These are phyloP conservation scores for Saturnispora diversa DNA, from an alignment of 805 yeast genomes.

Conservation along the genomic window DNA sequence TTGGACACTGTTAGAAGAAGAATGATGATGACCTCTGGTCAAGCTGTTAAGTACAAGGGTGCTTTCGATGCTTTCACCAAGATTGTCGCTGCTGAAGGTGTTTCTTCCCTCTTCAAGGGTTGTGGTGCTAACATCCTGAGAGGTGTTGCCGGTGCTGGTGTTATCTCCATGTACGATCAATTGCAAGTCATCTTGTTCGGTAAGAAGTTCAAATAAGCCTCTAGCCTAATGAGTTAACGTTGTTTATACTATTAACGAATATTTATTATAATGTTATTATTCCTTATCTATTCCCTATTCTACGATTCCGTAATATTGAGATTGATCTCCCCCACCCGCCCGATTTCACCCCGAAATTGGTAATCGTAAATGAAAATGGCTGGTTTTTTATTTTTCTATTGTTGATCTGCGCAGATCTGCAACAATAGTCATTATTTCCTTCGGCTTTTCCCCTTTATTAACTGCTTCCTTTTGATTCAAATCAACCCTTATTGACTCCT, in stretches of 20 bases:
- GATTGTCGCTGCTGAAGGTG: slow-evolving; percentile 96
- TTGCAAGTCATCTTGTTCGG: slow-evolving; percentile 91
- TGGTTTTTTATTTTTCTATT: too few species aligned
- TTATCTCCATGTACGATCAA: slow-evolving; percentile 95
- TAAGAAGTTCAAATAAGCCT: slow-evolving; percentile 73
- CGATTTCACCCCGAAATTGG: too few species aligned
- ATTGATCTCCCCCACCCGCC: background rate
- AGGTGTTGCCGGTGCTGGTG: slow-evolving; percentile 99
- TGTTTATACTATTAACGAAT: slow-evolving; percentile 13
- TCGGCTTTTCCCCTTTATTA: too few species aligned
- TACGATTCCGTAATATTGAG: background rate
- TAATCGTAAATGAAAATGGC: too few species aligned
- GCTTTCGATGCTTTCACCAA: slow-evolving; percentile 87
- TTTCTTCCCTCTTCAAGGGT: slow-evolving; percentile 91
- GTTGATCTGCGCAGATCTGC: too few species aligned
- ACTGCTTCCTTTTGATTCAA: too few species aligned
- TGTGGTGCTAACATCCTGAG: slow-evolving; percentile 99
- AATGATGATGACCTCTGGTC: slow-evolving; percentile 99
- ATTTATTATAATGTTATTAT: slow-evolving; percentile 7
- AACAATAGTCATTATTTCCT: too few species aligned
- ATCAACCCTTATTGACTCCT: background rate
- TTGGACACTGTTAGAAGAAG: slow-evolving; percentile 99
- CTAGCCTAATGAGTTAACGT: slow-evolving; percentile 11
- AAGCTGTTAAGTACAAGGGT: slow-evolving; percentile 93
- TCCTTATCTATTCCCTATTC: too few species aligned